Evolutionary conservation across 305 asterid genomes (phyloP).

Genomic region (Ajuga reptans): DNA sequence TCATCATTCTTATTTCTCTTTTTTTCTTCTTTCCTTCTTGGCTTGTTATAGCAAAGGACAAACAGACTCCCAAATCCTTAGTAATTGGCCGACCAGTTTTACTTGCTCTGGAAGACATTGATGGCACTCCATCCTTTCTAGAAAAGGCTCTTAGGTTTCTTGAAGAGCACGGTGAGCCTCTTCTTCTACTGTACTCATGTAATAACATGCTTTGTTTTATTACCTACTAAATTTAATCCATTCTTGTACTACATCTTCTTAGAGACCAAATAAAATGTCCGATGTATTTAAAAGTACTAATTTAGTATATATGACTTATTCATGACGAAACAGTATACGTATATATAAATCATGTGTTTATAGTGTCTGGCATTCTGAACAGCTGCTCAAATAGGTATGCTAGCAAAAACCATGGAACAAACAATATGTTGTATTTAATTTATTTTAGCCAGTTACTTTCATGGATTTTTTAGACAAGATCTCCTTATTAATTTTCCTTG

Average conservation of each 20-base stretch:
- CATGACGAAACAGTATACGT: background rate
- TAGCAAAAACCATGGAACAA: constrained; percentile 2
- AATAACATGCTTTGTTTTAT: background rate
- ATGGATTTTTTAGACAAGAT: background rate
- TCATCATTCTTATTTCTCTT: background rate
- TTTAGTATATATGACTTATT: background rate
- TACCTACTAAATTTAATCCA: too few relatives aligned
- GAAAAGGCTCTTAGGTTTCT: constrained; percentile 93
- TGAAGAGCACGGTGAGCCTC: constrained; percentile 72
- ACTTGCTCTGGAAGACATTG: constrained; percentile 96
- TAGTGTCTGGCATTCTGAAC: background rate
- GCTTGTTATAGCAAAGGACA: constrained; percentile 54
- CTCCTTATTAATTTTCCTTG: background rate
- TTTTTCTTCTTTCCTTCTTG: background rate
- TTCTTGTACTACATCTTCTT: too few relatives aligned
- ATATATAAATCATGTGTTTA: background rate
- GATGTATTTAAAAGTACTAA: background rate
- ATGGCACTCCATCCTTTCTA: constrained; percentile 94
- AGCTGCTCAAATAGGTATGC: background rate
- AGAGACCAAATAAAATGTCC: too few relatives aligned
- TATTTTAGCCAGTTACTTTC: background rate
- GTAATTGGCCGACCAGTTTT: constrained; percentile 90
- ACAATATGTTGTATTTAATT: background rate
- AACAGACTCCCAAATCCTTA: constrained; percentile 59
- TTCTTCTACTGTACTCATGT: constrained; percentile 3